A percentile compares a stretch with the other conserved stretches of the same genome.
Evolutionary conservation across 1,284 basidiomycete genomes (phyloP).

Genomic region (Naganishia albida): DNA sequence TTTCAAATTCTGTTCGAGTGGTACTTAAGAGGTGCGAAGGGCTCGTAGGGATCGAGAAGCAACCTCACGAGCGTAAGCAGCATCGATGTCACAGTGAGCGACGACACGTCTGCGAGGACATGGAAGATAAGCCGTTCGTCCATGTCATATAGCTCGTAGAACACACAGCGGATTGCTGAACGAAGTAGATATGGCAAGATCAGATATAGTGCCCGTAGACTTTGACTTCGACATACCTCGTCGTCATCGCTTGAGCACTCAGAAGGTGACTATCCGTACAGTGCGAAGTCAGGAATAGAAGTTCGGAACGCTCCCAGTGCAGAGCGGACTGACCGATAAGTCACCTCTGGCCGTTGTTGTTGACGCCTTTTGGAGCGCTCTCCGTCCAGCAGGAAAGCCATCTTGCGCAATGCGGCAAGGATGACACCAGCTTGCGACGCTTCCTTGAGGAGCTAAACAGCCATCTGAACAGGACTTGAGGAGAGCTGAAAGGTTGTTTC

Average conservation of each 20-base stretch:
- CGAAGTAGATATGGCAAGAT: constrained; percentile 37
- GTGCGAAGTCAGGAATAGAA: too few relatives aligned
- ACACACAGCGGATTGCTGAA: constrained; percentile 33
- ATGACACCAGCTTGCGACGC: not conserved
- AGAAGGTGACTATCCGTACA: constrained; percentile 42
- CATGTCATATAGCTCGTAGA: too few relatives aligned
- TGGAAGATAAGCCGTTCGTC: too few relatives aligned
- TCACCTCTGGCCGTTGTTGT: not conserved
- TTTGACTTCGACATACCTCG: constrained; percentile 37
- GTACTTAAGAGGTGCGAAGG: constrained; percentile 33
- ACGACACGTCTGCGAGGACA: constrained; percentile 58
- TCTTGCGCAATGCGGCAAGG: not conserved
- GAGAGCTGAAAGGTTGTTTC: not conserved
- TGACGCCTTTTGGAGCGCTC: constrained; percentile 2
- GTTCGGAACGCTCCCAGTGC: not conserved
- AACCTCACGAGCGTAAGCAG: constrained; percentile 70
- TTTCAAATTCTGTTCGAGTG: constrained; percentile 68
- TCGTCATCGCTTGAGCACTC: constrained; percentile 48
- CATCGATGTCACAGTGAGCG: constrained; percentile 90
- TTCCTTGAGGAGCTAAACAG: not conserved
- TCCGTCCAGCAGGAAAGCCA: constrained; percentile 14
- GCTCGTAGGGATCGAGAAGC: constrained; percentile 16
- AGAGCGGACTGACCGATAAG: constrained; percentile 11
- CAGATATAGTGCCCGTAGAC: not conserved
- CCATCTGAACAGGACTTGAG: too few relatives aligned